These are phyloP conservation scores for Leptographium radiaticola DNA, from an alignment of 2,329 filamentous ascomycete genomes.

Conservation along the genomic window DNA sequence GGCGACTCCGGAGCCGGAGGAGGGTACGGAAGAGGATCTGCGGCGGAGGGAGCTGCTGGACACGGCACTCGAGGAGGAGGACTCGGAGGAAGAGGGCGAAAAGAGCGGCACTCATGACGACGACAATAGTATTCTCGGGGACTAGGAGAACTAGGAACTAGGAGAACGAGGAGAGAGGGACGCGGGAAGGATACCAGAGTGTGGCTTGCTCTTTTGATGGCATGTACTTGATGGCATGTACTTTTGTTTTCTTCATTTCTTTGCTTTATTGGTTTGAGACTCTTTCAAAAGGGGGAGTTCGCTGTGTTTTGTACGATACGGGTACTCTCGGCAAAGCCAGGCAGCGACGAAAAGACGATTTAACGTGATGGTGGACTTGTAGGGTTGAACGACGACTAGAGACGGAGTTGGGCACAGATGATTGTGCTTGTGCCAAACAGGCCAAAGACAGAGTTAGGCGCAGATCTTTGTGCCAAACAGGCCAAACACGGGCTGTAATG, in stretches of 20 bases:
- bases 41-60: constrained; percentile 40
- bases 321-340: too few species aligned
- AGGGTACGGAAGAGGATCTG: constrained; percentile 46
- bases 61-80: constrained; percentile 29
- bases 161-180: too few species aligned
- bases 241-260: too few species aligned
- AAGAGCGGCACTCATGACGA: constrained; percentile 26
- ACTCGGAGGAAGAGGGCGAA: constrained; percentile 17
- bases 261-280: too few species aligned
- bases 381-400: too few species aligned
- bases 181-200: not conserved
- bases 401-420: constrained; percentile 18
- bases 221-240: not conserved
- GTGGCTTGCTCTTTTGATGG: not conserved
- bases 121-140: constrained; percentile 32
- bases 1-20: constrained; percentile 38
- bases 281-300: too few species aligned
- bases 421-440: constrained; percentile 54
- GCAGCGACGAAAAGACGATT: too few species aligned
- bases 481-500: constrained; percentile 51
- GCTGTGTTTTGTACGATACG: too few species aligned
- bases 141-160: constrained; percentile 16
- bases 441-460: constrained; percentile 13
- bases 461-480: constrained; percentile 52
- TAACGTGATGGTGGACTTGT: too few species aligned